Conservation (phyloP, 129 eudicot genomes). For the Silybum marianum region DNA sequence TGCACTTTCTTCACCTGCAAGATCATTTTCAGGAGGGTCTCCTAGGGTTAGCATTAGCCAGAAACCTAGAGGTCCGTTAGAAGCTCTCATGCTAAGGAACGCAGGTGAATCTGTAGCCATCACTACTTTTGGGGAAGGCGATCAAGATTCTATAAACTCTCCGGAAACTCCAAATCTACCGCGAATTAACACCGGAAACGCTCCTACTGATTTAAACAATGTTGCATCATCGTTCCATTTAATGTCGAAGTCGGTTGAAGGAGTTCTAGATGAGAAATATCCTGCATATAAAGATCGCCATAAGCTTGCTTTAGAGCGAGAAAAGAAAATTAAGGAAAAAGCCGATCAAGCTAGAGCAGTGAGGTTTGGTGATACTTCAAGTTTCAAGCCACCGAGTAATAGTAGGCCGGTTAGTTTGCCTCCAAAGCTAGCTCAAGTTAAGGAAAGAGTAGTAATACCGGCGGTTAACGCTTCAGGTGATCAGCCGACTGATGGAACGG, state of each 20-base stretch:
- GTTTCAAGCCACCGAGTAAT: conserved; percentile 42
- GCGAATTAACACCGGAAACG: conserved; percentile 31
- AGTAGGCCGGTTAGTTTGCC: conserved; percentile 62
- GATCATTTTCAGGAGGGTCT: conserved; percentile 73
- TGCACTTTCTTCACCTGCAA: conserved; percentile 76
- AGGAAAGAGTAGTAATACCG: conserved; percentile 54
- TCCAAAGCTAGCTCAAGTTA: conserved; percentile 79
- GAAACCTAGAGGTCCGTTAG: conserved; percentile 86
- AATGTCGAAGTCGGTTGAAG: conserved; percentile 98
- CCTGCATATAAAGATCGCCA: conserved; percentile 94
- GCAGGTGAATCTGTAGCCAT: conserved; percentile 89
- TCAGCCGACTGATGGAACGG: conserved; percentile 41
- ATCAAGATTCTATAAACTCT: conserved; percentile 58
- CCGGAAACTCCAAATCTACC: conserved; percentile 54
- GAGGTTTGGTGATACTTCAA: conserved; percentile 64
- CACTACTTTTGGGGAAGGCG: conserved; percentile 77
- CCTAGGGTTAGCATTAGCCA: conserved; percentile 62
- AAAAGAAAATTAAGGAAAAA: conserved; percentile 82
- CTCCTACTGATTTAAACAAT: conserved; percentile 52
- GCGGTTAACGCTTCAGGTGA: conserved; percentile 50
- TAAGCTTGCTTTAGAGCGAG: conserved; percentile 91
- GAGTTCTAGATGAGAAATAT: conserved; percentile 86
- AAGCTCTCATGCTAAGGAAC: conserved; percentile 83
- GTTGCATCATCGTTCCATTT: conserved; percentile 74
- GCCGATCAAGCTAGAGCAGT: conserved; percentile 95